Conservation (phyloP, 1,284 basidiomycete species). For the Tilletia walkeri region DNA sequence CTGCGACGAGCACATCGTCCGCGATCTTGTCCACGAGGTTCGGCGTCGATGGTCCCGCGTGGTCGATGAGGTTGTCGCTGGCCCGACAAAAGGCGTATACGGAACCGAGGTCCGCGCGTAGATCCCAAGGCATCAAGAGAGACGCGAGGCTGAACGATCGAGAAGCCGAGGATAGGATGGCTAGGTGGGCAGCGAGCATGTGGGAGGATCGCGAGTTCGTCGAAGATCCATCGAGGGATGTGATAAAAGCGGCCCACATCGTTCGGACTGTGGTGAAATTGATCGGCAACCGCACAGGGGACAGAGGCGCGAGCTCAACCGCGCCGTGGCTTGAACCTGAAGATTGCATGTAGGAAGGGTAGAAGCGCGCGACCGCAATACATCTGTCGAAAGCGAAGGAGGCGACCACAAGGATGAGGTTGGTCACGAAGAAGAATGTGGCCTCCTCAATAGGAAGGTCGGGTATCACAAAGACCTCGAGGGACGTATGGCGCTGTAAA, state of each 20-base stretch:
- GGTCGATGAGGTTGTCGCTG: conserved; percentile 43
- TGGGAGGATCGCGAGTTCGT: conserved; percentile 41
- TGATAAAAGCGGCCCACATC: conserved; percentile 39
- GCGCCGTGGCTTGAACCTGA: too few relatives aligned
- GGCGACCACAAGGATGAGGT: conserved; percentile 45
- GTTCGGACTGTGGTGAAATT: conserved; percentile 24
- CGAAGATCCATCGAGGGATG: conserved; percentile 29
- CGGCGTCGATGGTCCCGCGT: conserved; percentile 7
- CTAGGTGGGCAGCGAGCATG: conserved; percentile 28
- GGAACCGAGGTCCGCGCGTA: conserved; percentile 42
- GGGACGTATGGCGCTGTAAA: conserved; percentile 32
- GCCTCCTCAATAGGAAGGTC: conserved; percentile 52
- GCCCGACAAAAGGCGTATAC: conserved; percentile 48
- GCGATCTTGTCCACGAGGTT: conserved; percentile 64
- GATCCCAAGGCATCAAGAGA: conserved; percentile 44
- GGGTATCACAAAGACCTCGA: conserved; percentile 44
- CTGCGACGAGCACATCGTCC: conserved; percentile 83
- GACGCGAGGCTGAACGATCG: conserved; percentile 37
- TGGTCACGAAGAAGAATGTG: conserved; percentile 51
- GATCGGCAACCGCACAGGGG: conserved; percentile 40
- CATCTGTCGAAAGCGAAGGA: conserved; percentile 49
- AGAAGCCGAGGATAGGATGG: conserved; percentile 20
- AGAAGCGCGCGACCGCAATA: conserved; percentile 36
- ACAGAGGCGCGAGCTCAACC: conserved; percentile 23
- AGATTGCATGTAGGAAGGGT: background rate